phyloP scores from a whole-genome alignment of 768 basidiomycete genomes.

The Boletus barrowsii region DNA sequence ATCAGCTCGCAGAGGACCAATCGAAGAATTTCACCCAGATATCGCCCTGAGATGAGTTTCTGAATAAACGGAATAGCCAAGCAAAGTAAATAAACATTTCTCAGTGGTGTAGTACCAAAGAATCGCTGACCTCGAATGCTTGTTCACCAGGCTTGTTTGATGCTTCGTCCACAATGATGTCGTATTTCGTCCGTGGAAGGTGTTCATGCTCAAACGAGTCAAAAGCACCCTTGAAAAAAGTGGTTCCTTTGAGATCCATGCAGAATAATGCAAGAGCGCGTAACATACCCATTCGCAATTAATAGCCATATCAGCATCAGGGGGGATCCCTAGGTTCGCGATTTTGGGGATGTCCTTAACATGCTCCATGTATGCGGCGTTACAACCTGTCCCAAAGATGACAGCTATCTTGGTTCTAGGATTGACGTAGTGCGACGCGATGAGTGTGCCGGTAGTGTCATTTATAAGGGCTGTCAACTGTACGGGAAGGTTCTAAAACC shows the following conservation, averaged over 20 bases:
- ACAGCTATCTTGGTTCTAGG: conserved; percentile 88
- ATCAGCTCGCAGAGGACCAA: conserved; percentile 93
- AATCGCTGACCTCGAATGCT: conserved; percentile 71
- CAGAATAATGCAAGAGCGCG: not conserved
- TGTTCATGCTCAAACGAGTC: conserved; percentile 95
- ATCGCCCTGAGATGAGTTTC: conserved; percentile 96
- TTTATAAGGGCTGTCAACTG: conserved; percentile 87
- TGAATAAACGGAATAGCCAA: conserved; percentile 18
- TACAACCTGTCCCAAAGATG: conserved; percentile 98
- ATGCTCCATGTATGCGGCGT: conserved; percentile 97
- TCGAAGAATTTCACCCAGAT: conserved; percentile 95
- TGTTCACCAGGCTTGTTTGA: conserved; percentile 98
- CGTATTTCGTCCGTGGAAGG: conserved; percentile 93
- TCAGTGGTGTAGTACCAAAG: not conserved
- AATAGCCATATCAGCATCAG: conserved; percentile 77
- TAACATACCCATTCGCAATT: conserved; percentile 91
- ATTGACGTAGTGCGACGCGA: conserved; percentile 95
- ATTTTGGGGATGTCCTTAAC: conserved; percentile 86
- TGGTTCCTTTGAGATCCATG: not conserved
- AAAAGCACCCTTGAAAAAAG: conserved; percentile 75
- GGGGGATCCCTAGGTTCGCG: conserved; percentile 64
- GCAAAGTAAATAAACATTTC: not conserved
- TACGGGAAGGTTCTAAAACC: conserved; percentile 72
- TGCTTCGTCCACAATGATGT: conserved; percentile 83
- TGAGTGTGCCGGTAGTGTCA: conserved; percentile 96